These are phyloP conservation scores for Bolboschoenus planiculmis DNA, from an alignment of 176 grass and related monocot genomes.

Conservation along the genomic window DNA sequence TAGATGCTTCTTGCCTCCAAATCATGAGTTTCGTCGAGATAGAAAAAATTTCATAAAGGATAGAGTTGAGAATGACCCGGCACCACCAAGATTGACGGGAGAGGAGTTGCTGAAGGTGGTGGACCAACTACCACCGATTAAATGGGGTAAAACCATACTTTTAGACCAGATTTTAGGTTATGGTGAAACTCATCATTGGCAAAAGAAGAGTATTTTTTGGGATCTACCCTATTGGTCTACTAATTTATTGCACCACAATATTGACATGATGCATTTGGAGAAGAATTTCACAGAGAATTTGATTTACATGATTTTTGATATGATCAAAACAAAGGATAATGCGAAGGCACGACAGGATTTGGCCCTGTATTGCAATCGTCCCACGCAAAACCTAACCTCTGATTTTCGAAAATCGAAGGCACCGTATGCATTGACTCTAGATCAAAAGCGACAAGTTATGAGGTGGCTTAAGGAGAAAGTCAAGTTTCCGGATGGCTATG, in stretches of 20 bases:
- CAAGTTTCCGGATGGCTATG: slow-evolving; percentile 17
- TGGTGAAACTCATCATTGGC: not conserved
- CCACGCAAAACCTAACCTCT: not conserved
- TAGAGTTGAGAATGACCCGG: not conserved
- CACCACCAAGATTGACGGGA: not conserved
- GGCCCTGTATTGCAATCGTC: not conserved
- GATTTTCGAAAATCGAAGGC: not conserved
- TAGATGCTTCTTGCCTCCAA: too few relatives aligned
- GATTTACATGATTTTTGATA: not conserved
- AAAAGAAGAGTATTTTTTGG: not conserved
- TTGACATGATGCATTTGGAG: slow-evolving; percentile 18
- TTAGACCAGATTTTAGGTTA: not conserved
- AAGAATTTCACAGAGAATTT: slow-evolving; percentile 19
- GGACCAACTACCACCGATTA: too few relatives aligned
- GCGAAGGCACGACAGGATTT: slow-evolving; percentile 1
- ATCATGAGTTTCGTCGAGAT: too few relatives aligned
- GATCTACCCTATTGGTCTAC: not conserved
- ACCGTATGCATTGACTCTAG: not conserved
- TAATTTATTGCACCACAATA: too few relatives aligned
- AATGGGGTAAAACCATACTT: not conserved
- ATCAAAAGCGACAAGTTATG: not conserved
- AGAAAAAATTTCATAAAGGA: too few relatives aligned
- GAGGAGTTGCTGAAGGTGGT: not conserved
- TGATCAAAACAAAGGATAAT: slow-evolving; percentile 8
- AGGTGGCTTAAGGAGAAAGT: not conserved